These are phyloP conservation scores for Teunomyces tritomae DNA, from an alignment of 805 yeast species.

Conservation along the genomic window DNA sequence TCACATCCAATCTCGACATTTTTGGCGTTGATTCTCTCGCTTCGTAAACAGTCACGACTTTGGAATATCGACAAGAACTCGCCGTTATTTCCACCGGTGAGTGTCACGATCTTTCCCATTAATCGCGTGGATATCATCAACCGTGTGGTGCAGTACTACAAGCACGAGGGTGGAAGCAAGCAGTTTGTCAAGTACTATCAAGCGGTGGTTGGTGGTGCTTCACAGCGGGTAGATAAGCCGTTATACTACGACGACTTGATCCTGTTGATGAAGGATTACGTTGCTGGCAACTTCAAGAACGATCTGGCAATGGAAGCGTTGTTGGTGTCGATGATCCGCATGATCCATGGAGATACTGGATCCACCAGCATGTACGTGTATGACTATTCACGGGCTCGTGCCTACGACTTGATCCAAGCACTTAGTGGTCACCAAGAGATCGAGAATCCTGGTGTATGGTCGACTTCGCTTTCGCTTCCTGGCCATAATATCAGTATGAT, in stretches of 20 bases:
- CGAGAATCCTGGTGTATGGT: constrained; percentile 53
- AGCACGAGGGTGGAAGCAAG: constrained; percentile 15
- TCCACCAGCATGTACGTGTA: constrained; percentile 11
- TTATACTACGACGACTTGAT: constrained; percentile 34
- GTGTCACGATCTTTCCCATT: constrained; percentile 33
- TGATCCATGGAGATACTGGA: constrained; percentile 16
- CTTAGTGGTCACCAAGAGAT: constrained; percentile 28
- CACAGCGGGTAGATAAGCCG: constrained; percentile 11
- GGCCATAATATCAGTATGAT: constrained; percentile 38
- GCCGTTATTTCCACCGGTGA: constrained; percentile 28
- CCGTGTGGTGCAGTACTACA: constrained; percentile 18
- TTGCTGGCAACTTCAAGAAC: constrained; percentile 51
- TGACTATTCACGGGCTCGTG: constrained; percentile 52
- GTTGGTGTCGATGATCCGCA: constrained; percentile 28
- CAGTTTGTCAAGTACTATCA: constrained; percentile 20
- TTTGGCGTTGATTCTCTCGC: constrained; percentile 46
- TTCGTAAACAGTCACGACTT: constrained; percentile 47
- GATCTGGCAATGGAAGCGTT: constrained; percentile 47
- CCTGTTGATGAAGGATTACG: constrained; percentile 50
- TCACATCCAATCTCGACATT: constrained; percentile 20
- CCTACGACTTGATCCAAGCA: constrained; percentile 44
- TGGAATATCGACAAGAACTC: constrained; percentile 38
- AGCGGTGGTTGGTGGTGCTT: neutral
- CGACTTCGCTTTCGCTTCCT: constrained; percentile 46
- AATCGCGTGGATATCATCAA: constrained; percentile 11